phyloP scores from a whole-genome alignment of 345 rosid genomes.

The Populus deltoides region DNA sequence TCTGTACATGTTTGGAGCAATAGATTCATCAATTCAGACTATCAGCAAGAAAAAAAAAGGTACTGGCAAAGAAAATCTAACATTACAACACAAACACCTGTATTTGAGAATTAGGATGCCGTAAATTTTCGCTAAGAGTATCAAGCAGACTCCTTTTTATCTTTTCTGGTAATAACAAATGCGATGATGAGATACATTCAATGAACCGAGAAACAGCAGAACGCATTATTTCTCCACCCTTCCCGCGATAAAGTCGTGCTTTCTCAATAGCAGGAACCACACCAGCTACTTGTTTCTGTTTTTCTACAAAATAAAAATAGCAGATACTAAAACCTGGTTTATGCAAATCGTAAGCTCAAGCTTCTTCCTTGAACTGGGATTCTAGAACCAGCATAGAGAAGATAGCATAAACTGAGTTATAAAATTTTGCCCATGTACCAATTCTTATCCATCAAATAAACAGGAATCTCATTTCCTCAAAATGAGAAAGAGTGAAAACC shows the following conservation, averaged over 20 bases:
- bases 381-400: background rate
- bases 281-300: constrained; percentile 65
- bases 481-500: background rate
- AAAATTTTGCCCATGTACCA: background rate
- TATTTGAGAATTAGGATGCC: constrained; percentile 92
- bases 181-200: constrained; percentile 70
- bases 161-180: constrained; percentile 61
- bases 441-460: background rate
- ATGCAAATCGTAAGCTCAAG: constrained; percentile 1
- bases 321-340: background rate
- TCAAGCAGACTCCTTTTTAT: constrained; percentile 60
- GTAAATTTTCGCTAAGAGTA: constrained; percentile 77
- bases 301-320: constrained; percentile 43
- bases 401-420: background rate
- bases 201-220: constrained; percentile 89
- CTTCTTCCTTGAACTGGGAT: background rate
- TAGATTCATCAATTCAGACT: constrained; percentile 9
- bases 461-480: too few species aligned
- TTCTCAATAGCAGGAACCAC: constrained; percentile 85
- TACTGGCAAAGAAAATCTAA: constrained; percentile 10
- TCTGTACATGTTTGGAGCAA: constrained; percentile 31
- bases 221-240: constrained; percentile 99
- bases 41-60: constrained; percentile 6
- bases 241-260: constrained; percentile 96
- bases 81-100: constrained; percentile 53